Base-by-base conservation (phyloP, 129 eudicot species). In the Tanacetum coccineum region DNA sequence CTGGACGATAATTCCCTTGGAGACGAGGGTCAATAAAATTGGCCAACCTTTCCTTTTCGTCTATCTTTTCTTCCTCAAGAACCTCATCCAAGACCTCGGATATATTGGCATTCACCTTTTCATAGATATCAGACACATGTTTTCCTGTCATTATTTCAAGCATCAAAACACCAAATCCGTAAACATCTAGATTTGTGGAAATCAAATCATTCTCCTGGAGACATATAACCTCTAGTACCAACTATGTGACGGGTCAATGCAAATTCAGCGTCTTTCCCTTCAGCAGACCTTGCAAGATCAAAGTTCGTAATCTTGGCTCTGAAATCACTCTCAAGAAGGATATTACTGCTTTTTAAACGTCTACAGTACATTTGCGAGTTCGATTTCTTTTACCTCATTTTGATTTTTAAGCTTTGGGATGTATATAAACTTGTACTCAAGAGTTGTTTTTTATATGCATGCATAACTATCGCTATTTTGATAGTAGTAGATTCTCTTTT, bases 211-310 rank as follows among this genome's bases (percentile, higher is more conserved):
- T 74, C 61, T 83, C 95, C 83, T 86, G 85, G 96, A 50, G 98
- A 87, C 96, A 88, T 84, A 82, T 86, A 93, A 42, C 92, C 95
- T 83, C 88, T 80, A 17, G 82, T 86, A 70, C 95, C 95, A 28
- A 86, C 83, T 26, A 93, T 82, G 74, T 88, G 95, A 44, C 85
- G 79, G 11, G 96, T 86, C 83, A 88, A 59, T 20, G 86, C 83
- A 39, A 84, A 82, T 14, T 81, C 79, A 59, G 88, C 87, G 13
- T 74, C 85, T 30, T 81, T 77, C 67, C 80, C 86, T 54, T 87
- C 88, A 59, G 94, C 81, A 21, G 92, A 78, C 61, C 92, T 86
- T 59, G 95, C 92, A 12, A 79, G 83, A 57, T 87, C 80, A 48
- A 93, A 84, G 44, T 93, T 86, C 8, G 84, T 75, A 51, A 93